Conservation (phyloP, 208 protist species). For the Naegleria gruberi region DNA sequence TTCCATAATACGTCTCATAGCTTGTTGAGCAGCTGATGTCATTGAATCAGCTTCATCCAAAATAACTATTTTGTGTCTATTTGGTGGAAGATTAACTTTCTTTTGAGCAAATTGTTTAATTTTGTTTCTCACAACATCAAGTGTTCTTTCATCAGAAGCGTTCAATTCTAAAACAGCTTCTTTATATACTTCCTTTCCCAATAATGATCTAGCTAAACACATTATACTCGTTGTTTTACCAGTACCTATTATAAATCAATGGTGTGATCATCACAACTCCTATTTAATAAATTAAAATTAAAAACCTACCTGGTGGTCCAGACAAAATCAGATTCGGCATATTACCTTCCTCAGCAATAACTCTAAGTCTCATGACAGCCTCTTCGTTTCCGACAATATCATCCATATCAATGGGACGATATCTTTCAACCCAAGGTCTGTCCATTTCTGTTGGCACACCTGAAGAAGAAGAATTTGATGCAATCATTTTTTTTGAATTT, state of each 20-base stretch:
- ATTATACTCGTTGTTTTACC: slow-evolving; percentile 96
- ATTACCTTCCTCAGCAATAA: slow-evolving; percentile 92
- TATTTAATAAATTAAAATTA: slow-evolving; percentile 53
- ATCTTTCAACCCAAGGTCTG: slow-evolving; percentile 98
- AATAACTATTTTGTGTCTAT: slow-evolving; percentile 96
- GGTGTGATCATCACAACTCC: not conserved
- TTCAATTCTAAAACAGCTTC: slow-evolving; percentile 98
- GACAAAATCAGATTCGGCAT: slow-evolving; percentile 94
- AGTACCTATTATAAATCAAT: slow-evolving; percentile 52
- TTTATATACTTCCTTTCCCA: slow-evolving; percentile 74
- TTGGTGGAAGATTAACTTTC: slow-evolving; percentile 72
- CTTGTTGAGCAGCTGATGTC: slow-evolving; percentile 94
- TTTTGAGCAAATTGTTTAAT: slow-evolving; percentile 97
- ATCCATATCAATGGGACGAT: slow-evolving; percentile 83
- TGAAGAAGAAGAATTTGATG: too few species aligned
- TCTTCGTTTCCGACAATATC: slow-evolving; percentile 97
- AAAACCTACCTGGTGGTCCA: slow-evolving; percentile 71
- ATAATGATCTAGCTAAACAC: slow-evolving; percentile 83
- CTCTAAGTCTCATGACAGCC: slow-evolving; percentile 81
- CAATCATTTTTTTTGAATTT: too few species aligned
- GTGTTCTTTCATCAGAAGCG: slow-evolving; percentile 96
- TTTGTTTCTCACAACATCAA: slow-evolving; percentile 94
- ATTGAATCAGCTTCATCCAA: slow-evolving; percentile 99
- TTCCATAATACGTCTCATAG: slow-evolving; percentile 96
- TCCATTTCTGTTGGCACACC: not conserved